Evolutionary conservation across 1,139 yeast species (phyloP), one percentile per base, ranked within the genome.

Genomic region (Saccharomyces hybrid): DNA sequence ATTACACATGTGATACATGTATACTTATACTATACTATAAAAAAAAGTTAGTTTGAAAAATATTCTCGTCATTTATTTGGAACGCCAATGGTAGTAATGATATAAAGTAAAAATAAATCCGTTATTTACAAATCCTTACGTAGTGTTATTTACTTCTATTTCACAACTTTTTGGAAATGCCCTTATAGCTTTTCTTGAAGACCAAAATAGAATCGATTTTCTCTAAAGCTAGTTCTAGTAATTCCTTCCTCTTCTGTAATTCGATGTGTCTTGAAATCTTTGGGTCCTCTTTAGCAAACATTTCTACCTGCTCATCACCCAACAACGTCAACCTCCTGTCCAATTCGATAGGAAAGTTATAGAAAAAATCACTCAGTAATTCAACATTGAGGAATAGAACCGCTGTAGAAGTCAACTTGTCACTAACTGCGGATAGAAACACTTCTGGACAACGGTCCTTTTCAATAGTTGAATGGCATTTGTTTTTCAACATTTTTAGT

Each of bases 361-460:
- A 93, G 71, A 91, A 93, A 67, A 95, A 95, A 71, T 95, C 99
- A 62, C 96, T 86, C 61, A 95, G 75, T 51, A 95, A 76, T 71
- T 95, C 99, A 51, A 95, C 98, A 67, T 95, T 95, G 66, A 95
- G 75, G 65, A 95, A 95, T 59, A 95, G 73, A 2, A 95, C 95
- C 0, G 99, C 95, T 0, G 99, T 95, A 11, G 91, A 86, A 0
- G 97, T 88, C 46, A 95, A 75, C 70, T 95, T 95, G 56, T 90
- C 91, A 49, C 95, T 86, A 4, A 93, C 97, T 2, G 91, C 96
- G 67, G 90, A 96, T 68, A 93, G 75, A 64, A 91, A 95, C 4
- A 91, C 80, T 69, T 95, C 99, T 0, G 99, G 99, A 68, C 99
- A 95, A 64, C 85, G 86, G 68, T 85, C 89, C 71, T 88, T 91